Base-by-base conservation (phyloP, 108 stramenopile genomes). In the Aurantiochytrium sp. region DNA sequence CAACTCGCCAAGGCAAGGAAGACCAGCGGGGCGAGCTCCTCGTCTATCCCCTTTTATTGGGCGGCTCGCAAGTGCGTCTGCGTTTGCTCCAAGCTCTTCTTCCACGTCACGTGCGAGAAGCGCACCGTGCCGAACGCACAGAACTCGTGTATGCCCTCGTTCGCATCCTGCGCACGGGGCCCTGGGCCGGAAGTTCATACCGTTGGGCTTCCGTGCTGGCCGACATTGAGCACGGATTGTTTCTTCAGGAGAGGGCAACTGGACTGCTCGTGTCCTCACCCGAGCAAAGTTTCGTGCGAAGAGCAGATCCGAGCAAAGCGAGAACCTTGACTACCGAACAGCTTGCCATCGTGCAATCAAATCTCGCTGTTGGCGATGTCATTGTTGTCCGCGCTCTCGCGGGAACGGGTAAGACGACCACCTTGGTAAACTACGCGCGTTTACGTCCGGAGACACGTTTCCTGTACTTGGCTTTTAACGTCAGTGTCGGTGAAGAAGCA, bases 351-450 rank as follows among this genome's bases (percentile, higher is more conserved):
- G 76, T 83, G n/a, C 51, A 47, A 12, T 45, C 76, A 2, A 83
- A 83, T 83, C 23, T 83, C 0, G 28, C 44, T 6, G 19, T 45
- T 12, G 76, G 76, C n/a, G 76, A 83, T 12, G 51, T 83, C 19
- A 53, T 83, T 53, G 45, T 47, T 6, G 76, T 83, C 6, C 51
- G 45, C 28, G 76, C 76, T 43, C 76, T 83, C 18, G 76, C 76
- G 19, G 76, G 76, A 12, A 83, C 76, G n/a, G 76, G 76, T 6
- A 83, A 83, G 23, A 83, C 76, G n/a, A 83, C 76, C 25, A 83
- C 76, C 18, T 23, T 83, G 76, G 45, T 83, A 18, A 12, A 83
- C 5, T 83, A 83, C 49, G 45, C 76, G 19, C 76, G 76, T 83
- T 16, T 53, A 45, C 76, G 76, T 6, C 76, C 76, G 45, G 43